Evolutionary conservation across 2,329 filamentous ascomycete species (phyloP).

Genomic region (Boeremia exigua): DNA sequence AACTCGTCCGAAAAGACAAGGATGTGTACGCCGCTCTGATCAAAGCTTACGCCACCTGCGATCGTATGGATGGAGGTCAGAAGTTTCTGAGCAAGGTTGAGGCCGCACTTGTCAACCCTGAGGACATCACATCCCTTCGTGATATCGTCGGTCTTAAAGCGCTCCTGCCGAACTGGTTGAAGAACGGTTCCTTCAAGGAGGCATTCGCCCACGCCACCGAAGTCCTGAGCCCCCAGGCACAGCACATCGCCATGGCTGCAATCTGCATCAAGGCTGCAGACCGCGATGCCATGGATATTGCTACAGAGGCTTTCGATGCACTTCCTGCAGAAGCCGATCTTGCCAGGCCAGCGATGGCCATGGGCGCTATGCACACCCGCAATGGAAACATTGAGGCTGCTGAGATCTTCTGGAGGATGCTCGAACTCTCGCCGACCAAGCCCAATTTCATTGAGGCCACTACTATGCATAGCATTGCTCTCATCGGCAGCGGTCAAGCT

Average conservation of each 20-base stretch:
- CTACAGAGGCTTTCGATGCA: constrained; percentile 62
- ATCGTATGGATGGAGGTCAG: constrained; percentile 79
- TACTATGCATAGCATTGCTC: constrained; percentile 86
- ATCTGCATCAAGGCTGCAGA: constrained; percentile 84
- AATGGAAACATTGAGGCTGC: constrained; percentile 79
- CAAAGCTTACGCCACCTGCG: constrained; percentile 83
- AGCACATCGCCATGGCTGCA: constrained; percentile 69
- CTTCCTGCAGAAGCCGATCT: constrained; percentile 55
- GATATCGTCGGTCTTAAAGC: constrained; percentile 75
- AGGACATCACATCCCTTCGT: constrained; percentile 67
- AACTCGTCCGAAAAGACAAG: constrained; percentile 75
- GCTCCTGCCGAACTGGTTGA: constrained; percentile 78
- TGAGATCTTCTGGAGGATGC: constrained; percentile 78
- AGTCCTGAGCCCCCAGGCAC: constrained; percentile 63
- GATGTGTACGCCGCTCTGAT: constrained; percentile 91
- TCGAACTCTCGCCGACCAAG: constrained; percentile 67
- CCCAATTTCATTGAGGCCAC: constrained; percentile 82
- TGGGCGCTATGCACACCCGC: constrained; percentile 86
- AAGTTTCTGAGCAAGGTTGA: constrained; percentile 86
- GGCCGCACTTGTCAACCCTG: constrained; percentile 56
- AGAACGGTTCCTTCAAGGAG: constrained; percentile 71
- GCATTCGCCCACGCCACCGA: constrained; percentile 75
- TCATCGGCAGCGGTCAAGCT: constrained; percentile 84
- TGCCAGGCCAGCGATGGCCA: constrained; percentile 70
- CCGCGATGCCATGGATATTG: constrained; percentile 71